Evolutionary conservation across 83 land plant species (phyloP).

Genomic region (Isoetes engelmannii): DNA sequence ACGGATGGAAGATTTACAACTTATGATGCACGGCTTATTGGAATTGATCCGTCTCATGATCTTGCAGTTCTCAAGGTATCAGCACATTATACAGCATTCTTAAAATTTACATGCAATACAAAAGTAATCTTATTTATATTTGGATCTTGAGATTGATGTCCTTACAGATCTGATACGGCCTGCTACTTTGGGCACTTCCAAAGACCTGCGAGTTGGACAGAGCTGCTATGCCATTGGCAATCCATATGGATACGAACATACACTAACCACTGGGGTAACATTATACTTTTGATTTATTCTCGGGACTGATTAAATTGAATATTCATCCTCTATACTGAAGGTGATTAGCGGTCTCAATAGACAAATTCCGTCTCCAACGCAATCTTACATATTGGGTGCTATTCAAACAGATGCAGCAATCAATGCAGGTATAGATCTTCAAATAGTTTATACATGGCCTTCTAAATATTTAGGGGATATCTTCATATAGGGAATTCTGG

Average conservation of each 20-base stretch:
- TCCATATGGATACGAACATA: slow-evolving; percentile 85
- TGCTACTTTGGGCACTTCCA: slow-evolving; percentile 62
- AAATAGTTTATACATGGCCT: background rate
- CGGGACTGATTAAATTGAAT: background rate
- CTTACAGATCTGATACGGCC: slow-evolving; percentile 53
- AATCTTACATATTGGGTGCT: slow-evolving; percentile 65
- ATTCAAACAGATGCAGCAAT: slow-evolving; percentile 96
- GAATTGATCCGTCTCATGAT: slow-evolving; percentile 78
- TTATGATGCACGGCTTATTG: slow-evolving; percentile 56
- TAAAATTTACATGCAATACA: slow-evolving; percentile 49
- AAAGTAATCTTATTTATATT: background rate
- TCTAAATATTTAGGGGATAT: background rate
- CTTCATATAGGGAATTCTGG: slow-evolving; percentile 76
- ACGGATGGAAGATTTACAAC: slow-evolving; percentile 42
- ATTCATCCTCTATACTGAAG: slow-evolving; percentile 25
- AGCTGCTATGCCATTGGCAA: slow-evolving; percentile 94
- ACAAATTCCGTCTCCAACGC: slow-evolving; percentile 84
- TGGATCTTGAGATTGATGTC: slow-evolving; percentile 57
- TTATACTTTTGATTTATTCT: background rate
- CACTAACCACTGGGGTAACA: slow-evolving; percentile 85
- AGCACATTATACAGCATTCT: slow-evolving; percentile 76
- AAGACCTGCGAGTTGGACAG: slow-evolving; percentile 69
- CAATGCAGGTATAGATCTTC: slow-evolving; percentile 57
- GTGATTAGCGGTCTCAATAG: slow-evolving; percentile 90
- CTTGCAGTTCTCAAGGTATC: slow-evolving; percentile 90